phyloP scores from a whole-genome alignment of 2,329 filamentous ascomycete species.

The Clonostachys chloroleuca region DNA sequence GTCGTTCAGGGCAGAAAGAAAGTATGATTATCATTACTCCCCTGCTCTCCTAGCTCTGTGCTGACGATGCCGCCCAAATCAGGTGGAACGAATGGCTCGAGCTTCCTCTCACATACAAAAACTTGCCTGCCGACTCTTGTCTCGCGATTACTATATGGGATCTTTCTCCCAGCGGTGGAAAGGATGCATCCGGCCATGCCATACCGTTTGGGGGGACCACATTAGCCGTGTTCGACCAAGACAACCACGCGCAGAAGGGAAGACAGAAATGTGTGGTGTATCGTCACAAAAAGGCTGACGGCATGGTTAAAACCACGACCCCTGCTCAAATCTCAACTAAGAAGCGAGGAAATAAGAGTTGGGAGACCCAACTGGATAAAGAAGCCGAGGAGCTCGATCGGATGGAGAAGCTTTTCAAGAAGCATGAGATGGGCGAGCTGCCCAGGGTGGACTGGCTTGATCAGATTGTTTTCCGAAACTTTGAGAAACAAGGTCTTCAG shows the following conservation, averaged over 20 bases:
- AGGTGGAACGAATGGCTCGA: slow-evolving; percentile 97
- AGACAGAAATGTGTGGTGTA: slow-evolving; percentile 88
- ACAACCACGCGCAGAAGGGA: slow-evolving; percentile 88
- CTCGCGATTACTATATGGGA: slow-evolving; percentile 96
- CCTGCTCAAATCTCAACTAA: slow-evolving; percentile 59
- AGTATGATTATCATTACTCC: slow-evolving; percentile 26
- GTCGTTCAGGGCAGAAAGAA: slow-evolving; percentile 72
- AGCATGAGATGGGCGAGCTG: slow-evolving; percentile 97
- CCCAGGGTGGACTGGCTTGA: slow-evolving; percentile 93
- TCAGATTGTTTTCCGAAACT: slow-evolving; percentile 84
- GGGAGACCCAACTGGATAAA: slow-evolving; percentile 53
- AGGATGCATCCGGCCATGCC: slow-evolving; percentile 67
- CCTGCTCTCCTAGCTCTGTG: neutral
- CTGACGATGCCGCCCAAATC: neutral
- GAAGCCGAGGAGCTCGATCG: slow-evolving; percentile 83
- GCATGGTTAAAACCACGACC: slow-evolving; percentile 74
- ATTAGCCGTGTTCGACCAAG: slow-evolving; percentile 83
- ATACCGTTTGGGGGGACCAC: slow-evolving; percentile 95
- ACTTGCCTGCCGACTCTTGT: slow-evolving; percentile 75
- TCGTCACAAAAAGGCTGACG: slow-evolving; percentile 79
- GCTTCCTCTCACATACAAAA: slow-evolving; percentile 79
- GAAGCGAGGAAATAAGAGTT: slow-evolving; percentile 14
- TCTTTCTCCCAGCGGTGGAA: slow-evolving; percentile 72
- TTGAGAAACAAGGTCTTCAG: slow-evolving; percentile 71
- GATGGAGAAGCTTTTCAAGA: slow-evolving; percentile 87